Conservation (phyloP, 2,329 filamentous ascomycete species). For the Madurella fahalii region DNA sequence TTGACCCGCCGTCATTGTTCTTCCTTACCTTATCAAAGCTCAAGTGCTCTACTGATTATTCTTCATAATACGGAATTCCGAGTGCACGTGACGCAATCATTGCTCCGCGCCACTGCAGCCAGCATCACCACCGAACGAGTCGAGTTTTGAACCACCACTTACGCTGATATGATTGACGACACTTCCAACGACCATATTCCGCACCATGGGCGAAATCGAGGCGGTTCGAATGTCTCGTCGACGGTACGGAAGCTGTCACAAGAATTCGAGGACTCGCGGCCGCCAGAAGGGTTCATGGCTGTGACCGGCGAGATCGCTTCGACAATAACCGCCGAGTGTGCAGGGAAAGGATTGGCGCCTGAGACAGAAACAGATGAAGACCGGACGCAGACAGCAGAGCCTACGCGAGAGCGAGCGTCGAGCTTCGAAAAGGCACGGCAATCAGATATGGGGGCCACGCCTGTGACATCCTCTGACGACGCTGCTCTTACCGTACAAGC, state of each 20-base stretch:
- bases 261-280: slow-evolving; percentile 43
- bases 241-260: slow-evolving; percentile 17
- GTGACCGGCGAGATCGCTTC: slow-evolving; percentile 45
- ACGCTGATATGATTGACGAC: slow-evolving; percentile 52
- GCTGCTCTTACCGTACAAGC: slow-evolving; percentile 20
- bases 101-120: too few relatives aligned
- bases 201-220: not conserved
- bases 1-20: not conserved
- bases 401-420: not conserved
- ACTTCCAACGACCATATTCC: slow-evolving; percentile 29
- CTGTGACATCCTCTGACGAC: slow-evolving; percentile 22
- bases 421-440: slow-evolving; percentile 9
- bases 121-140: not conserved
- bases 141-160: not conserved
- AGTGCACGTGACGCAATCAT: too few relatives aligned
- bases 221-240: slow-evolving; percentile 5
- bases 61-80: too few relatives aligned
- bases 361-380: not conserved
- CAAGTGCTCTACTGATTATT: too few relatives aligned
- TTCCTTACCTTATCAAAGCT: too few relatives aligned
- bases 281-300: slow-evolving; percentile 45
- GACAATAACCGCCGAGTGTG: slow-evolving; percentile 29
- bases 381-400: not conserved
- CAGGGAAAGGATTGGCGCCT: not conserved
- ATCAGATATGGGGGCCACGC: not conserved